Percentiles rank a stretch among this genome's conserved stretches.
phyloP scores from a whole-genome alignment of 2,329 filamentous ascomycete genomes.

The Cercospora sp. region DNA sequence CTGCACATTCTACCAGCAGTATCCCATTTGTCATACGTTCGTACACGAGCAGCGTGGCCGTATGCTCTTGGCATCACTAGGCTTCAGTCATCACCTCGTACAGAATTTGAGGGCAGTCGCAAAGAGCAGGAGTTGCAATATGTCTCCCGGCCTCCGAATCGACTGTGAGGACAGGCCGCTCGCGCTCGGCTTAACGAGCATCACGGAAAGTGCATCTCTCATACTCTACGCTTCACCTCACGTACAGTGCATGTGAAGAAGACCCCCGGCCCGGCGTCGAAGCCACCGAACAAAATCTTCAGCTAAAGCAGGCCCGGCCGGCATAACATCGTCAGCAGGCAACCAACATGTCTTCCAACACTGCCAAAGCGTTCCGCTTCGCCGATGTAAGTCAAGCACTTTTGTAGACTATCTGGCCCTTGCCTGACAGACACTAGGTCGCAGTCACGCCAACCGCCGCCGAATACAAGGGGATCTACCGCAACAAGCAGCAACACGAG shows the following conservation, averaged over 20 bases:
- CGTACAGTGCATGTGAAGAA: background rate
- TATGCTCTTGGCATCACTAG: background rate
- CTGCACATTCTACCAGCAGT: background rate
- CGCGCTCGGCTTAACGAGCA: background rate
- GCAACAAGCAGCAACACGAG: slow-evolving; percentile 52
- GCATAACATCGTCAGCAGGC: background rate
- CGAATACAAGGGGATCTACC: slow-evolving; percentile 55
- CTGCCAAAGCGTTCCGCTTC: background rate
- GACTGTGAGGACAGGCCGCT: background rate
- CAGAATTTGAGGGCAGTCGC: background rate
- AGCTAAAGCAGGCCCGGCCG: background rate
- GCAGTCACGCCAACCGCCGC: slow-evolving; percentile 40
- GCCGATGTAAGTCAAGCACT: background rate
- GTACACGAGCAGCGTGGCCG: background rate
- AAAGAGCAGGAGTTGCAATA: background rate
- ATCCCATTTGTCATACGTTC: background rate
- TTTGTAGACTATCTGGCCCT: background rate
- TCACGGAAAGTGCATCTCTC: background rate
- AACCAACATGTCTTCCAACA: background rate
- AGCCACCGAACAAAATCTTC: background rate
- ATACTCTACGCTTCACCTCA: background rate
- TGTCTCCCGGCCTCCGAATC: background rate
- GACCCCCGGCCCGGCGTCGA: background rate
- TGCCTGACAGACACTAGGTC: slow-evolving; percentile 27
- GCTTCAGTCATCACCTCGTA: background rate